Conservation (phyloP, 352 stramenopile genomes). For the Elongisporangium senticosum region DNA sequence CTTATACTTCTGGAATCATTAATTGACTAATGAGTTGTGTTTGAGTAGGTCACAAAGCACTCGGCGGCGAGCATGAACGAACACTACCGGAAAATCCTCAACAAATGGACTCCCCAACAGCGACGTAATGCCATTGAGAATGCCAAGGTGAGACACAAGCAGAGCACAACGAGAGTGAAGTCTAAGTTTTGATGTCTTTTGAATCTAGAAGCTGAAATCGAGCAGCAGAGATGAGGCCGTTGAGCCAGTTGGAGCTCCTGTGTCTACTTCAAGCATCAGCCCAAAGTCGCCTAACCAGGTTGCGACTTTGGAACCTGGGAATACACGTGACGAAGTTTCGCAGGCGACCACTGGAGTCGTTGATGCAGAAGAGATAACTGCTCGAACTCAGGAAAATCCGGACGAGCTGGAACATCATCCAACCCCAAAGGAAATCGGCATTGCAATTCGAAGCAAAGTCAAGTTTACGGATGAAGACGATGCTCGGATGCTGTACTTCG, state of each 20-base stretch:
- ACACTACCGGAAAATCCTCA: slow-evolving; percentile 40
- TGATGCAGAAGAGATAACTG: not conserved
- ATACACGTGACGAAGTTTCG: not conserved
- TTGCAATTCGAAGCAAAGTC: slow-evolving; percentile 4
- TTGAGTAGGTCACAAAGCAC: slow-evolving; percentile 23
- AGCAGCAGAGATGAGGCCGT: slow-evolving; percentile 1
- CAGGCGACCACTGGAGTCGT: not conserved
- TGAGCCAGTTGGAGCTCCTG: not conserved
- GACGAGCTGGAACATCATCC: slow-evolving; percentile 13
- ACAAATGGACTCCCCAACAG: slow-evolving; percentile 27
- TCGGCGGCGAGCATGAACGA: slow-evolving; percentile 45
- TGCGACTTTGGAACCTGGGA: not conserved
- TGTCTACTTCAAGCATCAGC: not conserved
- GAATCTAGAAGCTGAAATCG: slow-evolving; percentile 5
- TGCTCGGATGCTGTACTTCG: slow-evolving; percentile 42
- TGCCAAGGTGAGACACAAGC: slow-evolving; percentile 18
- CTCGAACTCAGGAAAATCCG: not conserved
- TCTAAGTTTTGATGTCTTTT: not conserved
- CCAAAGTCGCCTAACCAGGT: not conserved
- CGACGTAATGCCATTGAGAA: slow-evolving; percentile 23
- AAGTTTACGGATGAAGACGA: slow-evolving; percentile 35
- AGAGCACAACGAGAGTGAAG: not conserved
- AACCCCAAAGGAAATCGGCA: slow-evolving; percentile 8
- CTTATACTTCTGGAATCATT: not conserved
- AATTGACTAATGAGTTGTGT: not conserved